Percentiles rank a stretch among this genome's conserved stretches.
These are phyloP conservation scores for Aspergillus nomiae DNA, from an alignment of 2,329 filamentous ascomycete genomes.

Conservation along the genomic window DNA sequence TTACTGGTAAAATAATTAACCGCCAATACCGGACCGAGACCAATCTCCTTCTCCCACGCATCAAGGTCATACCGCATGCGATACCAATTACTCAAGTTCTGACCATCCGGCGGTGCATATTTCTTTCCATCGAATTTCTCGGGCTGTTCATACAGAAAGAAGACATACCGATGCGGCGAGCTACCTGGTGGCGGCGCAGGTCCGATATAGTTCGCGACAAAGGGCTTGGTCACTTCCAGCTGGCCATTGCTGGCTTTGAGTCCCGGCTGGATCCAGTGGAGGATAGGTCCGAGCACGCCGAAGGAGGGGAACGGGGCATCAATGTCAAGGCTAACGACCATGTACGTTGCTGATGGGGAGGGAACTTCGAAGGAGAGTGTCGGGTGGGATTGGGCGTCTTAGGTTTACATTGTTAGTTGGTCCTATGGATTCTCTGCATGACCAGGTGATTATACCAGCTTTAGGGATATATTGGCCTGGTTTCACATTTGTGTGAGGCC, in stretches of 20 bases:
- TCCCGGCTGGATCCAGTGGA: slow-evolving; percentile 37
- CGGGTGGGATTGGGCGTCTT: slow-evolving; percentile 24
- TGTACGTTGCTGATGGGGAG: slow-evolving; percentile 23
- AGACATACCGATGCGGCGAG: slow-evolving; percentile 53
- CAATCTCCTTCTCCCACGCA: slow-evolving; percentile 38
- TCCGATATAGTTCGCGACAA: slow-evolving; percentile 43
- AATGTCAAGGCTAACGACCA: slow-evolving; percentile 31
- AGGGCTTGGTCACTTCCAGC: slow-evolving; percentile 17
- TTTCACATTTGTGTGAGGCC: not conserved
- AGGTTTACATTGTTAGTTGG: not conserved
- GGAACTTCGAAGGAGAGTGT: slow-evolving; percentile 20
- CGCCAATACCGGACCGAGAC: slow-evolving; percentile 37
- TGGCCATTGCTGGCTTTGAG: slow-evolving; percentile 4
- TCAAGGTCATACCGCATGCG: slow-evolving; percentile 50
- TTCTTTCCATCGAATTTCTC: slow-evolving; percentile 36
- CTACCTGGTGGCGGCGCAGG: slow-evolving; percentile 52
- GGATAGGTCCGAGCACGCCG: slow-evolving; percentile 28
- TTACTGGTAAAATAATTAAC: slow-evolving; percentile 42
- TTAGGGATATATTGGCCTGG: not conserved
- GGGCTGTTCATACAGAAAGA: slow-evolving; percentile 54
- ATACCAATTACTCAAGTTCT: slow-evolving; percentile 35
- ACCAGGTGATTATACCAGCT: not conserved
- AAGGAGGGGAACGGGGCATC: slow-evolving; percentile 36
- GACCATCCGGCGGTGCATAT: slow-evolving; percentile 38
- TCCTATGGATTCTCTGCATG: not conserved